Evolutionary conservation across 371 early-diverging fungal species (phyloP).

Genomic region (Actinomucor elegans): DNA sequence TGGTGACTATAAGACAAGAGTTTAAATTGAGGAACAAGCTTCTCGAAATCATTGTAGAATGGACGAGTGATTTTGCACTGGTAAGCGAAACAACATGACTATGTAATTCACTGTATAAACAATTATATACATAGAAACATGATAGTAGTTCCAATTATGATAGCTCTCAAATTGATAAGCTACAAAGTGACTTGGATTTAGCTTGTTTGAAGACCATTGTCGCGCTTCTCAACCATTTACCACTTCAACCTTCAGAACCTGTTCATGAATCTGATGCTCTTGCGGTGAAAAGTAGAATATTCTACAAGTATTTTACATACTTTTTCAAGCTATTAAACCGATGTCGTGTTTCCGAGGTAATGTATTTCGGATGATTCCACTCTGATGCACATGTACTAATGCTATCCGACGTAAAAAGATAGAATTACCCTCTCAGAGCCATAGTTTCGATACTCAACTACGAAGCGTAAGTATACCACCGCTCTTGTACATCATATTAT

Average conservation of each 20-base stretch:
- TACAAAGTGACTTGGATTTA: slow-evolving; percentile 75
- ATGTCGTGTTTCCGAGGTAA: slow-evolving; percentile 64
- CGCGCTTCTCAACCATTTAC: slow-evolving; percentile 71
- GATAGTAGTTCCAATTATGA: slow-evolving; percentile 36
- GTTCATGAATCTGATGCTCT: slow-evolving; percentile 55
- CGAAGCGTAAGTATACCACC: slow-evolving; percentile 2
- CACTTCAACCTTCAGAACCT: slow-evolving; percentile 72
- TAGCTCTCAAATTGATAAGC: slow-evolving; percentile 45
- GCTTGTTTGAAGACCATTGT: slow-evolving; percentile 82
- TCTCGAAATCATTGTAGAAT: slow-evolving; percentile 75
- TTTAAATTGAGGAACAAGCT: slow-evolving; percentile 79
- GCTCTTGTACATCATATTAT: not conserved
- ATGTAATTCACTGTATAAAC: no score
- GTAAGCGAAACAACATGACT: slow-evolving; percentile 32
- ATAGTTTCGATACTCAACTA: slow-evolving; percentile 5
- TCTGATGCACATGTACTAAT: no score
- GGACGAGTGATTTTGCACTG: slow-evolving; percentile 77
- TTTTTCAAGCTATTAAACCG: slow-evolving; percentile 82
- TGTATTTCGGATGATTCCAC: no score
- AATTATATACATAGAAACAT: slow-evolving; percentile 33
- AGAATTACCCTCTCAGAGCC: not conserved
- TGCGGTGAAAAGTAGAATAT: slow-evolving; percentile 67
- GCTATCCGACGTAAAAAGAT: no score
- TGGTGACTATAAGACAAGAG: slow-evolving; percentile 76
- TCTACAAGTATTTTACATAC: slow-evolving; percentile 80